Conservation (phyloP, 768 basidiomycete species). For the Suillus subluteus region DNA sequence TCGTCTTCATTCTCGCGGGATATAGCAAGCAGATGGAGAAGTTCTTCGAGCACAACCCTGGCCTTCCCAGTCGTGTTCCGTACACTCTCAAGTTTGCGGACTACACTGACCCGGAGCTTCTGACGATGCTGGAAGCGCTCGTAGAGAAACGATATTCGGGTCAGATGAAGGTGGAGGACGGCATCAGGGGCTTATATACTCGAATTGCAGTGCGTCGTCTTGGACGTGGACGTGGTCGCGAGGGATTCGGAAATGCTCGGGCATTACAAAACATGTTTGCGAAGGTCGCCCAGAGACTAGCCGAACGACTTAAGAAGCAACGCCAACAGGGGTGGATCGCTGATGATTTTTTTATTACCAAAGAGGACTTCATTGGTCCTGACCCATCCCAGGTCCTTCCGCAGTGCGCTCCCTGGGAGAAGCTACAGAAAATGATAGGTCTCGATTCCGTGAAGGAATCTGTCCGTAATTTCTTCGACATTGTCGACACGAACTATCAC, state of each 20-base stretch:
- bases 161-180: constrained; percentile 58
- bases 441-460: constrained; percentile 60
- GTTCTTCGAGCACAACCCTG: constrained; percentile 79
- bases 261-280: constrained; percentile 56
- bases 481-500: constrained; percentile 56
- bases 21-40: constrained; percentile 76
- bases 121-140: constrained; percentile 53
- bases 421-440: constrained; percentile 56
- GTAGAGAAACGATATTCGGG: constrained; percentile 51
- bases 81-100: constrained; percentile 61
- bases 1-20: constrained; percentile 74
- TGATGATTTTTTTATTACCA: constrained; percentile 54
- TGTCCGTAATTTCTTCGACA: constrained; percentile 48
- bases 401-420: constrained; percentile 52
- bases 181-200: constrained; percentile 53
- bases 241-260: constrained; percentile 72
- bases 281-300: constrained; percentile 54
- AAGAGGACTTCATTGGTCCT: constrained; percentile 68
- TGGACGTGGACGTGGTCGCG: constrained; percentile 58
- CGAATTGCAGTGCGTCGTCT: constrained; percentile 64
- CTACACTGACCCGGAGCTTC: constrained; percentile 60
- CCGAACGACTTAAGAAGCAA: constrained; percentile 47
- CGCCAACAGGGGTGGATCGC: constrained; percentile 42
- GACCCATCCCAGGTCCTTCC: constrained; percentile 54
- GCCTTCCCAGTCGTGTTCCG: constrained; percentile 69